Percentiles rank a stretch among this genome's conserved stretches.
Conservation (phyloP, 1,284 basidiomycete species). For the Papiliotrema terrestris region DNA sequence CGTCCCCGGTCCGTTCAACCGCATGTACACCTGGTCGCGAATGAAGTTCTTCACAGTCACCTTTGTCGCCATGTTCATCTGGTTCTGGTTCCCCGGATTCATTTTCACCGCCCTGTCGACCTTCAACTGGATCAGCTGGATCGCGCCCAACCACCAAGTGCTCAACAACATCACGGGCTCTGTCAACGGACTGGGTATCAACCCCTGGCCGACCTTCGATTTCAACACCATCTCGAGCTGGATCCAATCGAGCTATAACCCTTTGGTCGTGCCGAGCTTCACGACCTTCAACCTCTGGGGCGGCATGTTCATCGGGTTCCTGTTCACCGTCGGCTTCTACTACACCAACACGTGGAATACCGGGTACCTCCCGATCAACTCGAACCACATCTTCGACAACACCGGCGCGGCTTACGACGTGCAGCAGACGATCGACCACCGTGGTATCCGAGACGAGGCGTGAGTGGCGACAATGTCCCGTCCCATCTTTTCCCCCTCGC, state of each 20-base stretch:
- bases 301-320: slow-evolving; percentile 23
- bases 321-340: slow-evolving; percentile 25
- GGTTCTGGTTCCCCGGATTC: slow-evolving; percentile 49
- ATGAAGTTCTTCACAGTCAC: slow-evolving; percentile 44
- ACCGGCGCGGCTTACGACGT: slow-evolving; percentile 35
- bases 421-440: slow-evolving; percentile 13
- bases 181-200: slow-evolving; percentile 43
- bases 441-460: slow-evolving; percentile 9
- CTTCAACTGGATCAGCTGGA: slow-evolving; percentile 63
- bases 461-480: too few relatives aligned
- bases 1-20: slow-evolving; percentile 41
- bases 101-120: slow-evolving; percentile 51
- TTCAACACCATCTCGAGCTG: slow-evolving; percentile 23
- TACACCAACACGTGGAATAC: slow-evolving; percentile 28
- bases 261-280: slow-evolving; percentile 32
- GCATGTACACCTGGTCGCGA: slow-evolving; percentile 42
- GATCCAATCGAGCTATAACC: slow-evolving; percentile 8
- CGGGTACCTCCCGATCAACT: slow-evolving; percentile 34
- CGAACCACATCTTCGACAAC: slow-evolving; percentile 27
- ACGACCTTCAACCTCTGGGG: slow-evolving; percentile 30
- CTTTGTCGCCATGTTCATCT: slow-evolving; percentile 41
- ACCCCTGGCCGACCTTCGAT: slow-evolving; percentile 47
- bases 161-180: slow-evolving; percentile 24
- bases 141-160: slow-evolving; percentile 48
- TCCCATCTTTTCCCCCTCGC: too few relatives aligned